Base-by-base conservation (phyloP, 1,139 yeast genomes). In the Pneumocystis sp. region DNA sequence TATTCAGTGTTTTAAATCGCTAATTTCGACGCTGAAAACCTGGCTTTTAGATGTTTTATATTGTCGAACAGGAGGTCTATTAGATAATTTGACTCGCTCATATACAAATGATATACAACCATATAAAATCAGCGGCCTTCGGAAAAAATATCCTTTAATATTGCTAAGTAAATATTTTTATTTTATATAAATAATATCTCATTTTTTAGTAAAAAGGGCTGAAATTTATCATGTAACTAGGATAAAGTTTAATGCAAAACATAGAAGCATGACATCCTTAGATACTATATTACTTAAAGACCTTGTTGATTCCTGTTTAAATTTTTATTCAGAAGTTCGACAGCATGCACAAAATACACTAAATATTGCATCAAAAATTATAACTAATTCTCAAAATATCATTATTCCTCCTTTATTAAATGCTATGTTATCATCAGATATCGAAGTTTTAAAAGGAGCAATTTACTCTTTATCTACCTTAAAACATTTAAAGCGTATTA, bases 31-130 rank as follows among this genome's bases (percentile, higher is more conserved):
- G 1, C 74, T 87, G 65, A 85, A 87, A 70, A 84, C 87, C 12
- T 93, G 96, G 90, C 83, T 93, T 69, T 82, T 88, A 21, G 95
- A 90, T 73, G 87, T 87, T 37, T 96, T 96, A 0, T 80, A 83
- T 68, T 96, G 88, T 71, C 78, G 87, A 17, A 77, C 86, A 0
- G 82, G 86, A 64, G 86, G 82, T 64, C 77, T 82, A 15, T 83
- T 85, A 68, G 82, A 81, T 50, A 78, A 77, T 61, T 74, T 80
- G 12, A 73, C 74, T 45, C 74, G 81, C 35, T 79, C 82, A 61
- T 78, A 82, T 67, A 77, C 77, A 1, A 80, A 78, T 68, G 77
- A 82, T 68, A 80, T 79, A 57, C 78, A 79, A 63, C 77, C 78
- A 42, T 84, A 80, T 71, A 72, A 79, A 35, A 71, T 81, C 3